Evolutionary conservation across 352 stramenopile genomes (phyloP), one percentile per base, ranked within the genome.

Genomic region (Pythium chondricola): DNA sequence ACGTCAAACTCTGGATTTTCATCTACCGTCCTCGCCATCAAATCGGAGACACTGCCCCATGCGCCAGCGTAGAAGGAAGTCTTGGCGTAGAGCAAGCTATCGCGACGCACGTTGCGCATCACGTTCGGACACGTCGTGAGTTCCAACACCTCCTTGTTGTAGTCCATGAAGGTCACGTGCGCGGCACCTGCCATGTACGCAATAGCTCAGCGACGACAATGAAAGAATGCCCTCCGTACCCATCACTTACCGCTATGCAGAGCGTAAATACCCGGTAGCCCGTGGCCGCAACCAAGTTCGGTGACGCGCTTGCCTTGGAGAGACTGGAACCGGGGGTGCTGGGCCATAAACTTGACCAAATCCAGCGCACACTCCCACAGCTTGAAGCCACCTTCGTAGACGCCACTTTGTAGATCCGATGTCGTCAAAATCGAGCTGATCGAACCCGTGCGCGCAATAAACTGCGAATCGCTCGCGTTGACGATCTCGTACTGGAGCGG

Each of bases 331-430:
- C 51, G 62, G 33, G 21, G 13, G 33, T 47, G 24, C 16, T 38
- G 26, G 0, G 54, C 41, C 30, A 71, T 51, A 45, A 48, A 68
- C 44, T 59, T 38, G 27, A 92, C 70, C 29, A 93, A 66, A 39
- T 93, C 80, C 35, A 93, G 45, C 0, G 83, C 69, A 45, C 80
- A 85, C 52, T 93, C 83, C 83, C 83, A 93, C 10, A 93, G 62
- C 60, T 93, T 93, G 57, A 93, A 92, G 18, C 83, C 83, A 26
- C 82, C 83, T 68, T 93, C 83, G 44, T 93, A 93, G 22, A 93
- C 78, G 35, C 80, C 78, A 8, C 69, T 74, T 43, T 91, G 56
- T 16, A 93, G 58, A 40, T 93, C 83, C 0, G 78, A 88, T 4
- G 76, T 83, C 24, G 63, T 85, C 30, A 93, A 49, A 7, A 91